Percentiles rank a stretch among this genome's conserved stretches.
Evolutionary conservation across 495 filamentous ascomycete genomes (phyloP).

Genomic region (Lepraria neglecta): DNA sequence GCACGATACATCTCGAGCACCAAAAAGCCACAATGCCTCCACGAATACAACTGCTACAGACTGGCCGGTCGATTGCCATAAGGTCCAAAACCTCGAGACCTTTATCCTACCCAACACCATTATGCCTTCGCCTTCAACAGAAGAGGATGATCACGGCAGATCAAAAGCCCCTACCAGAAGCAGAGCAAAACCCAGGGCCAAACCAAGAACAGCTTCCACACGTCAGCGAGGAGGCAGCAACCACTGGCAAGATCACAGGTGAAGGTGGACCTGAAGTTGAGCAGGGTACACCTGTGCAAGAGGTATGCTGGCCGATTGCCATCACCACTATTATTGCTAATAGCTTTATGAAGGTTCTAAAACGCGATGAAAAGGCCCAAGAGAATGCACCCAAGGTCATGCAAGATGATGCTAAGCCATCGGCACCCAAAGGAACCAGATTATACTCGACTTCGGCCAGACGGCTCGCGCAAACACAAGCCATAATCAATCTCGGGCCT

Average conservation of each 20-base stretch:
- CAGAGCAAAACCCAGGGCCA: conserved; percentile 38
- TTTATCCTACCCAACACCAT: conserved; percentile 1
- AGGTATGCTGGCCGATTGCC: conserved; percentile 42
- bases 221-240: conserved; percentile 60
- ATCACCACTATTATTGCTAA: conserved; percentile 14
- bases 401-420: conserved; percentile 47
- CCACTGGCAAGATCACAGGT: conserved; percentile 50
- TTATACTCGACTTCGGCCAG: conserved; percentile 54
- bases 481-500: conserved; percentile 38
- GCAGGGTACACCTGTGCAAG: conserved; percentile 59
- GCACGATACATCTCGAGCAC: neutral
- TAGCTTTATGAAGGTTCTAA: conserved; percentile 49
- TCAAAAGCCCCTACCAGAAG: conserved; percentile 39
- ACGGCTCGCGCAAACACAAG: conserved; percentile 31
- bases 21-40: conserved; percentile 16
- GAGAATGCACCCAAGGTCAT: conserved; percentile 65
- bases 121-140: conserved; percentile 22
- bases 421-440: conserved; percentile 41
- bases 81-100: neutral
- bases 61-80: conserved; percentile 5
- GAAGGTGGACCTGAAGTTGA: conserved; percentile 51
- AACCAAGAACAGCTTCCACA: conserved; percentile 52
- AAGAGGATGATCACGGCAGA: conserved; percentile 30
- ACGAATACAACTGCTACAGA: conserved; percentile 6
- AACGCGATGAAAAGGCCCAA: conserved; percentile 54